phyloP scores from a whole-genome alignment of 768 basidiomycete genomes.

The Crucibulum laeve region DNA sequence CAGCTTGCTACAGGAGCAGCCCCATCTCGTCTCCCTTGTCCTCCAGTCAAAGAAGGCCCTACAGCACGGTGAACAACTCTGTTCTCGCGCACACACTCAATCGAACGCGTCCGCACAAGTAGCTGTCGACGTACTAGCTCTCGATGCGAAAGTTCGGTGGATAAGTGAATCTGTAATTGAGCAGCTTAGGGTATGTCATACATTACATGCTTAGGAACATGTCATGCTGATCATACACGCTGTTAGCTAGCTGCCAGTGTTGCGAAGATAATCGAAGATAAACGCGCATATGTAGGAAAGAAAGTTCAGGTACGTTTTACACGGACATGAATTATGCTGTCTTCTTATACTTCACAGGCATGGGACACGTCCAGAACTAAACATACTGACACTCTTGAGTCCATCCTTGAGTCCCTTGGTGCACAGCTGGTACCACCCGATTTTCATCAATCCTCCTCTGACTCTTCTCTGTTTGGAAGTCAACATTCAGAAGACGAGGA shows the following conservation, averaged over 20 bases:
- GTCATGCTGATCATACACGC: not conserved
- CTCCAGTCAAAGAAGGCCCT: slow-evolving; percentile 81
- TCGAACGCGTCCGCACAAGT: slow-evolving; percentile 65
- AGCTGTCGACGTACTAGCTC: slow-evolving; percentile 66
- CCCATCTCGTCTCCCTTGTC: slow-evolving; percentile 71
- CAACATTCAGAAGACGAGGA: slow-evolving; percentile 51
- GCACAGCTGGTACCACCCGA: slow-evolving; percentile 72
- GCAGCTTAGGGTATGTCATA: slow-evolving; percentile 60
- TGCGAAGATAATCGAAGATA: slow-evolving; percentile 71
- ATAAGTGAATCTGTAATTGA: slow-evolving; percentile 68
- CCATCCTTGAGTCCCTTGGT: slow-evolving; percentile 68
- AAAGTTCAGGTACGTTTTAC: slow-evolving; percentile 52
- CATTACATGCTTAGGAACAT: not conserved
- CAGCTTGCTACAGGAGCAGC: slow-evolving; percentile 30
- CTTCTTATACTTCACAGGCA: slow-evolving; percentile 35
- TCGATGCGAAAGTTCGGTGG: slow-evolving; percentile 82
- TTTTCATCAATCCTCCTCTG: slow-evolving; percentile 64
- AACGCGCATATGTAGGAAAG: slow-evolving; percentile 53
- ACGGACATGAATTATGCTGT: not conserved
- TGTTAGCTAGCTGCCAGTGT: slow-evolving; percentile 65
- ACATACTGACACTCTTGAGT: slow-evolving; percentile 60
- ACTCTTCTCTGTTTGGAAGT: slow-evolving; percentile 77
- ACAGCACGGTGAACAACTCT: slow-evolving; percentile 72
- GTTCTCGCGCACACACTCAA: slow-evolving; percentile 57
- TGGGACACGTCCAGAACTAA: slow-evolving; percentile 67